Evolutionary conservation across 2,329 filamentous ascomycete genomes (phyloP), one percentile per base, ranked within the genome.

Genomic region (Hypoxylon sp.): DNA sequence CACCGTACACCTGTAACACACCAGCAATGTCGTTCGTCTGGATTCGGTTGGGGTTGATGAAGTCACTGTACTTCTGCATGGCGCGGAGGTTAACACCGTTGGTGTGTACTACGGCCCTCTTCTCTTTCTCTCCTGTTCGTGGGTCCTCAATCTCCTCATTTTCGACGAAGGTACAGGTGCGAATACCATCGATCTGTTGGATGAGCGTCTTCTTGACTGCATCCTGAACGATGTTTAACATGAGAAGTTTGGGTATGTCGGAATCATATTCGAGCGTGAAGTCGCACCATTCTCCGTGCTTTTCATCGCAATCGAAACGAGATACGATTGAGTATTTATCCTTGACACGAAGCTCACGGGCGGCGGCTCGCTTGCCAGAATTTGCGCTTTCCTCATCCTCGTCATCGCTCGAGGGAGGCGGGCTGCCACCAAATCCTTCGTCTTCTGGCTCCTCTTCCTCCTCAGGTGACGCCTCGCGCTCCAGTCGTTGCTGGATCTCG

Each of bases 1-100:
- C 91, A 60, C 94, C 94, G 69, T 97, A 99, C 42, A 89, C 81
- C 16, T 80, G 77, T 9, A 97, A 83, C 71, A 97, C 89, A 26
- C 91, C 84, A 25, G 87, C 87, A 59, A 97, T 92, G 64, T 96
- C 93, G 76, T 99, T 99, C 60, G 93, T 97, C 72, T 89, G 86
- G 65, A 96, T 87, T 46, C 81, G 83, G 74, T 96, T 86, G 1
- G 91, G 89, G 72, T 97, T 86, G 74, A 97, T 89, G 69, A 89
- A 86, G 66, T 94, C 84, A 63, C 88, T 83, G 71, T 91, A 94
- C 54, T 89, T 86, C 69, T 94, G 91, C 88, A 99, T 96, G 17
- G 92, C 92, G 59, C 83, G 79, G 30, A 99, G 78, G 72, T 97
- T 99, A 63, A 92, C 88, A 51, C 94, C 94, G 17, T 88, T 83